phyloP scores from a whole-genome alignment of 106 monocot species.

The Vanilla planifolia region DNA sequence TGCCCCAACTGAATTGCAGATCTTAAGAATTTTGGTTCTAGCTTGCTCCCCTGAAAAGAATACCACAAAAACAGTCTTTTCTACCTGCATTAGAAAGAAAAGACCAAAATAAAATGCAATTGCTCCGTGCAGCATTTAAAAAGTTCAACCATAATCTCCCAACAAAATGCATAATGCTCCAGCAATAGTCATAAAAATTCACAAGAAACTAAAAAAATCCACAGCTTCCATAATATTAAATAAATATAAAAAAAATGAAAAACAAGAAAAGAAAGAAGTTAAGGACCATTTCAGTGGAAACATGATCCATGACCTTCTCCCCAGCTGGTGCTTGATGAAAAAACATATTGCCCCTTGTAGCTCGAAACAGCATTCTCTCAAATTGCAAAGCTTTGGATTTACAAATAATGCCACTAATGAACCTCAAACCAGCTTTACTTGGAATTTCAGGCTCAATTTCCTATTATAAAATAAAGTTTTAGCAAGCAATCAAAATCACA shows the following conservation, averaged over 20 bases:
- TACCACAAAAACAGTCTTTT: slow-evolving; percentile 93
- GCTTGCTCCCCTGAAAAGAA: slow-evolving; percentile 98
- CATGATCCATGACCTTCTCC: slow-evolving; percentile 76
- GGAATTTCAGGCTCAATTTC: slow-evolving; percentile 52
- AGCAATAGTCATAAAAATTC: not conserved
- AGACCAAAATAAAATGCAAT: not conserved
- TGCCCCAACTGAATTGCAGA: slow-evolving; percentile 94
- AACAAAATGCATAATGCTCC: not conserved
- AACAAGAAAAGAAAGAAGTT: not conserved
- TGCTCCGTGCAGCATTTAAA: not conserved
- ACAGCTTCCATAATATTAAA: too few relatives aligned
- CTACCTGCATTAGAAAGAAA: slow-evolving; percentile 53
- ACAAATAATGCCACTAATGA: slow-evolving; percentile 93
- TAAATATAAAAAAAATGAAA: not conserved
- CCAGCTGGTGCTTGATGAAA: slow-evolving; percentile 93
- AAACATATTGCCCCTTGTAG: slow-evolving; percentile 98
- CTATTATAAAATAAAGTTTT: slow-evolving; percentile 17
- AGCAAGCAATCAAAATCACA: slow-evolving; percentile 3
- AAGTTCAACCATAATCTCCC: not conserved
- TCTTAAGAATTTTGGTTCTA: slow-evolving; percentile 80
- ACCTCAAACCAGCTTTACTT: slow-evolving; percentile 77
- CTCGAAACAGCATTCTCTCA: slow-evolving; percentile 98
- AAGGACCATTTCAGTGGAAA: slow-evolving; percentile 82
- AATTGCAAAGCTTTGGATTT: slow-evolving; percentile 72
- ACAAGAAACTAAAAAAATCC: not conserved